Conservation (phyloP, 73 alveolate species). For the Chromera velia region DNA sequence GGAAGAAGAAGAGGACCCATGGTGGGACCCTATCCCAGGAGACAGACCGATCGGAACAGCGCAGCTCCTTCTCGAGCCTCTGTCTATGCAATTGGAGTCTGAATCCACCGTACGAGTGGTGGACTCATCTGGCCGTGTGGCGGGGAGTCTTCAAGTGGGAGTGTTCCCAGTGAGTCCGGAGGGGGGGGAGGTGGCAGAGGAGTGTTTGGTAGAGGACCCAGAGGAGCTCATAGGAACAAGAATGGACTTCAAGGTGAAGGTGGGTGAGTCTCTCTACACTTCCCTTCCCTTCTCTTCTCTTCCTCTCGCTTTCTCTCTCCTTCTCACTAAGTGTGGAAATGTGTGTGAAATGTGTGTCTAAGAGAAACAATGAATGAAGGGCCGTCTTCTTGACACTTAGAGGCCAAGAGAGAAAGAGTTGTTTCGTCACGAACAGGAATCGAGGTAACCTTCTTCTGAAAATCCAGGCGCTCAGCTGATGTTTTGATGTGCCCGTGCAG, state of each 20-base stretch:
- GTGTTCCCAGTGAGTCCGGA: neutral
- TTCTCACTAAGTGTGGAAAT: too few relatives aligned
- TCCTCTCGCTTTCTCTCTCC: too few relatives aligned
- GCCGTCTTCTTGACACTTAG: too few relatives aligned
- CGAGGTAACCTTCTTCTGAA: too few relatives aligned
- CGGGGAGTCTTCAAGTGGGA: neutral
- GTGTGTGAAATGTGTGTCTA: too few relatives aligned
- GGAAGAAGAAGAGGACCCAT: neutral
- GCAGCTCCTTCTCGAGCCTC: neutral
- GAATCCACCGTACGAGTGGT: neutral
- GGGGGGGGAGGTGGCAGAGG: slow-evolving; percentile 13
- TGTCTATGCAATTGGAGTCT: neutral
- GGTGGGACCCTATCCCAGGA: neutral
- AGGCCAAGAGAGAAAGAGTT: too few relatives aligned
- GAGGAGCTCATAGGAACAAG: slow-evolving; percentile 3
- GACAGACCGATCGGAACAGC: neutral
- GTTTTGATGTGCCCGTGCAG: too few relatives aligned
- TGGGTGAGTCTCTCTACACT: too few relatives aligned
- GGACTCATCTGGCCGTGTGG: neutral
- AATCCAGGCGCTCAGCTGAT: too few relatives aligned
- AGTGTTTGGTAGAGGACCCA: slow-evolving; percentile 26
- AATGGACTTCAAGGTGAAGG: neutral
- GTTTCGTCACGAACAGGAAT: too few relatives aligned
- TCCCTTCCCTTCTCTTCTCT: too few relatives aligned
- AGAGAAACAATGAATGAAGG: too few relatives aligned